These are phyloP conservation scores for Malbranchea zuffiana DNA, from an alignment of 2,329 filamentous ascomycete species.

Conservation along the genomic window DNA sequence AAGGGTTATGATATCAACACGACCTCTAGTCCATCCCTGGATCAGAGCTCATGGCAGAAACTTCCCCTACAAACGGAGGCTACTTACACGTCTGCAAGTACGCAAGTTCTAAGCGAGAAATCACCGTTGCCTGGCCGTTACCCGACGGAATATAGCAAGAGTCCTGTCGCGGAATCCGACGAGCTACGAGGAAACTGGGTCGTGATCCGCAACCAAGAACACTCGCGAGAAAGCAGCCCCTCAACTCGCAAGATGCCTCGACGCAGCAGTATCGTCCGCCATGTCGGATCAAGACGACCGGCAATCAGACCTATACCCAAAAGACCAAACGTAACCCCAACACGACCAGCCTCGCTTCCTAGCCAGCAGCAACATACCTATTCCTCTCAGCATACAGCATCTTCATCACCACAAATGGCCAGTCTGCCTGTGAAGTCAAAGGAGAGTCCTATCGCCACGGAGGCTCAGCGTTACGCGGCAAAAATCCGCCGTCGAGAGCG, in stretches of 20 bases:
- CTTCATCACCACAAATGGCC: slow-evolving; percentile 19
- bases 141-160: slow-evolving; percentile 33
- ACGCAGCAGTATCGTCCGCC: slow-evolving; percentile 10
- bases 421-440: slow-evolving; percentile 21
- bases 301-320: slow-evolving; percentile 7
- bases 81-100: slow-evolving; percentile 13
- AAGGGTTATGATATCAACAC: slow-evolving; percentile 50
- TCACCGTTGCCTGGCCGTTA: slow-evolving; percentile 46
- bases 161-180: slow-evolving; percentile 1
- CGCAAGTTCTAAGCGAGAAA: slow-evolving; percentile 17
- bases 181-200: slow-evolving; percentile 45
- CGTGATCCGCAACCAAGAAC: slow-evolving; percentile 40
- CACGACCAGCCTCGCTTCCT: slow-evolving; percentile 10
- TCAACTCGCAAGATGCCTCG: slow-evolving; percentile 12
- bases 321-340: slow-evolving; percentile 14
- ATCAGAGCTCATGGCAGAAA: slow-evolving; percentile 23
- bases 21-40: slow-evolving; percentile 13
- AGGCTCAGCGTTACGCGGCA: slow-evolving; percentile 65
- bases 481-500: slow-evolving; percentile 61
- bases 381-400: slow-evolving; percentile 4
- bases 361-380: slow-evolving; percentile 1
- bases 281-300: slow-evolving; percentile 9
- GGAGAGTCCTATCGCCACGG: slow-evolving; percentile 32
- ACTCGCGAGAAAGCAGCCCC: slow-evolving; percentile 14
- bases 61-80: slow-evolving; percentile 21